Evolutionary conservation across 2,329 filamentous ascomycete species (phyloP), one percentile per base, ranked within the genome.

Genomic region (Sporothrix dimorphospora): DNA sequence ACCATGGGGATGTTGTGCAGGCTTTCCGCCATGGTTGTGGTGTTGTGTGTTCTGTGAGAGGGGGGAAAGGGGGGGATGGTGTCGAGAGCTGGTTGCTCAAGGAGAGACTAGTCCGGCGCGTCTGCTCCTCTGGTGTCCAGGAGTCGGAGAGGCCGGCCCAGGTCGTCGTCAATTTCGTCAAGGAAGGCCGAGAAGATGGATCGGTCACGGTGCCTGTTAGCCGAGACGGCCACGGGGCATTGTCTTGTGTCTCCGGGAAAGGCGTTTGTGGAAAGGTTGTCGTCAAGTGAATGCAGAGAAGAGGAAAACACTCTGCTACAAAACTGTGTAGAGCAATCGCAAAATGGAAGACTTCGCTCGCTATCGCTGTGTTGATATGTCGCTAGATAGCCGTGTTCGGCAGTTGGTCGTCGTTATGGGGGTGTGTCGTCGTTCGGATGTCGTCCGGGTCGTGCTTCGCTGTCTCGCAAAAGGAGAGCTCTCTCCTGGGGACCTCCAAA

Each of bases 1-100:
- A 99, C 96, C 82, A 99, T 97, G 73, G 96, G 94, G 77, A 94
- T 94, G 87, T 99, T 99, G 86, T 98, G 96, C 71, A 98, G 90
- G 72, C 85, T 85, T 76, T 89, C 87, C 74, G 86, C 82, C 87
- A 89, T 89, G 24, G 73, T 77, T 63, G 49, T 30, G 65, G 61
- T 61, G 61, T 61, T 65, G 70, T 49, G 63, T 53, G n/a, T 4
- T 61, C 38, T 57, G 65, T 34, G 27, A 21, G 16, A 65, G 6
- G 14, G 34, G 45, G 5, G 42, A 53, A 34, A 40, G 68, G 8
- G 30, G 40, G 24, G 30, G 24, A n/a, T 19, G 27, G 30, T n/a
- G 63, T 49, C 30, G 45, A 8, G 16, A 24, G 19, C 19, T 2
- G 65, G n/a, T 24, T 42, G 57, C 19, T 63, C 34, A 55, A 7